Evolutionary conservation across 306 rosid genomes (phyloP), one percentile per base, ranked within the genome.

Genomic region (Parietaria judaica): DNA sequence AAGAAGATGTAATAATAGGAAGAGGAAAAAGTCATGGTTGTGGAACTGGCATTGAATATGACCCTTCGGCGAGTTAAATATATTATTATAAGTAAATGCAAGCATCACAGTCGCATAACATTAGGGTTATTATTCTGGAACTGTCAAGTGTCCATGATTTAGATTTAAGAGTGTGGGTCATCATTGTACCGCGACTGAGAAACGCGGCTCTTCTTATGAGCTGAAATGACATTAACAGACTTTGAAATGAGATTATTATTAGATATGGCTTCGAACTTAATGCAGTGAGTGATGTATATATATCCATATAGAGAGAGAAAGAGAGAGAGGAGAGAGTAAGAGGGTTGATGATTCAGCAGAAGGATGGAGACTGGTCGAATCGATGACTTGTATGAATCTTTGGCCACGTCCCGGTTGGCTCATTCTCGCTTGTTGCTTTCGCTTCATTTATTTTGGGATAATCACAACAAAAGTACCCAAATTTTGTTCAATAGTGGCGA

Each of bases 301-400:
- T n/a, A n/a, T n/a, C n/a, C n/a, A n/a, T n/a, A n/a, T n/a, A n/a
- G n/a, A n/a, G n/a, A 39, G 4, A 39, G 4, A 53, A 80, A 13
- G 64, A 52, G 67, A 35, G 79, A 61, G n/a, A n/a, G n/a, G 56
- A 47, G 37, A 16, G 47, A 47, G 36, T 35, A 37, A 52, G 36
- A 58, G 49, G 63, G 52, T 60, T n/a, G n/a, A n/a, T 16, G 63
- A 61, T 39, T 70, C 67, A 55, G 57, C 76, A 77, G 66, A 43
- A 4, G 70, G 97, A 83, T 81, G 76, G 71, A 71, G 95, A 90
- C 97, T 62, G 66, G 66, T 65, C 95, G 80, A 83, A 83, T 78
- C 70, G 69, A 87, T 85, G 81, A 81, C 67, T 74, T 73, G 55
- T 51, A 56, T 60, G 60, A 56, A 77, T 63, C 66, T 56, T 63